Conservation (phyloP, 805 yeast species). For the Deakozyma indianensis region DNA sequence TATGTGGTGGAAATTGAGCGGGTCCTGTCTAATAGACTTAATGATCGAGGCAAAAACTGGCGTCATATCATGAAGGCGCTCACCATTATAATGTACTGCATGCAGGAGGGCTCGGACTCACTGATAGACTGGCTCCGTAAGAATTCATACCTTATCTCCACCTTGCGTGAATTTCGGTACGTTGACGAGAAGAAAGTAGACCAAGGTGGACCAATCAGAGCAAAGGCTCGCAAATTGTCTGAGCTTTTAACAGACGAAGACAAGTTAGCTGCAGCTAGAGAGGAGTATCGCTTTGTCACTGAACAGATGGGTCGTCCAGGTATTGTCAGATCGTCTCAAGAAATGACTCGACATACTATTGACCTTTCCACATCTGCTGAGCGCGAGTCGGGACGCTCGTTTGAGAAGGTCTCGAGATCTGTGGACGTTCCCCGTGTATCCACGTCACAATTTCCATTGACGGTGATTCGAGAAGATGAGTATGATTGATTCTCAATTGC, state of each 20-base stretch:
- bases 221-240: constrained; percentile 16
- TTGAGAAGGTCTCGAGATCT: neutral
- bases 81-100: constrained; percentile 13
- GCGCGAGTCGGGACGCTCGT: neutral
- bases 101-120: constrained; percentile 13
- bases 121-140: constrained; percentile 10
- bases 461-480: constrained; percentile 1
- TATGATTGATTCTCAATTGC: neutral
- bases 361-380: constrained; percentile 6
- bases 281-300: constrained; percentile 15
- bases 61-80: constrained; percentile 15
- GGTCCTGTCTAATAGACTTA: constrained; percentile 12
- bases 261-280: constrained; percentile 15
- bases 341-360: neutral
- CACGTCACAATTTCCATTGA: neutral
- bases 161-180: constrained; percentile 7
- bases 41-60: constrained; percentile 13
- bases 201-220: constrained; percentile 19
- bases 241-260: constrained; percentile 15
- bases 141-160: constrained; percentile 4
- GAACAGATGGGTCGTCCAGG: constrained; percentile 17
- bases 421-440: neutral
- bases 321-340: constrained; percentile 5
- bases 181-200: constrained; percentile 15
- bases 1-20: constrained; percentile 8